Evolutionary conservation across 257 asterid genomes (phyloP).

Genomic region (Fraxinus quadrangulata): DNA sequence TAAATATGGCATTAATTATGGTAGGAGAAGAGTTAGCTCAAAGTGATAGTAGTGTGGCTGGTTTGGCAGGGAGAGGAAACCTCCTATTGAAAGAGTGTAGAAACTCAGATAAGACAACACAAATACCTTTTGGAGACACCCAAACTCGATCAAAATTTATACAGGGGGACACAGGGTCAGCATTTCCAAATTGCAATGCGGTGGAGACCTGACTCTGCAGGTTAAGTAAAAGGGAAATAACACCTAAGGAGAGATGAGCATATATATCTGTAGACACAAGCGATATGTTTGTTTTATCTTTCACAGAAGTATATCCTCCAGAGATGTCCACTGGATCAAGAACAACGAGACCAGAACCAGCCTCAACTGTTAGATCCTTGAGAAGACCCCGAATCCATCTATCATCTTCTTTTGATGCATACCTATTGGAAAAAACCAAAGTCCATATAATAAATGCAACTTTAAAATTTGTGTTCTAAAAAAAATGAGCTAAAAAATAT

Average conservation of each 20-base stretch:
- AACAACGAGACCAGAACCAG: constrained; percentile 95
- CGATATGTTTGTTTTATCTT: constrained; percentile 85
- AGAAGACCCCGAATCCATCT: constrained; percentile 88
- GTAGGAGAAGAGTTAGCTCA: not conserved
- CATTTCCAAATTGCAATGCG: constrained; percentile 86
- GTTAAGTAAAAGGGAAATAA: constrained; percentile 84
- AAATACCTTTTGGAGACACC: constrained; percentile 88
- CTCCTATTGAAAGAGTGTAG: not conserved
- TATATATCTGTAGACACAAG: constrained; percentile 76
- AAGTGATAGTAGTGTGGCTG: not conserved
- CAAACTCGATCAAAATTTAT: constrained; percentile 85
- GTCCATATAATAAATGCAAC: constrained; percentile 5
- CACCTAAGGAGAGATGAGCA: constrained; percentile 91
- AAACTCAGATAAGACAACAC: constrained; percentile 20
- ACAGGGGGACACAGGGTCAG: constrained; percentile 87
- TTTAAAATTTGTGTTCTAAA: constrained; percentile 11
- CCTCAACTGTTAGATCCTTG: constrained; percentile 87
- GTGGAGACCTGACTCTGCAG: constrained; percentile 85
- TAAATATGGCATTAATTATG: constrained; percentile 5
- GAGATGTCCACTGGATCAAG: constrained; percentile 98
- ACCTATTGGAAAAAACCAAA: constrained; percentile 56
- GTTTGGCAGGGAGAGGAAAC: not conserved
- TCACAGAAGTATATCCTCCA: constrained; percentile 92
- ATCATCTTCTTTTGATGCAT: constrained; percentile 92
- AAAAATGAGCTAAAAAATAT: constrained; percentile 2